Conservation (phyloP, 768 basidiomycete genomes). For the Pholiota microspora region DNA sequence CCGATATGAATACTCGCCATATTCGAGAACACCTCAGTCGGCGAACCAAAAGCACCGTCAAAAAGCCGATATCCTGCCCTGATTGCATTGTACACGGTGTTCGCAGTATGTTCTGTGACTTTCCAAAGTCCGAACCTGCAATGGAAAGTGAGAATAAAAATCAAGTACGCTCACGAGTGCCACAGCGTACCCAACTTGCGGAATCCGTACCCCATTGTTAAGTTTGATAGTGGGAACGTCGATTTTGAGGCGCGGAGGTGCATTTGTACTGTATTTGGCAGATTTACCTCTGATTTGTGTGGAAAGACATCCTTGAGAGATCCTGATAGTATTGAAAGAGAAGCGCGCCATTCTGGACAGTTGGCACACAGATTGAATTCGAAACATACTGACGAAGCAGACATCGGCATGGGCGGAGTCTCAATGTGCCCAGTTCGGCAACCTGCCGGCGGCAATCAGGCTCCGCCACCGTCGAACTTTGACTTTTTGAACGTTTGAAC, state of each 20-base stretch:
- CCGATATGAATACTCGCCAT: no score
- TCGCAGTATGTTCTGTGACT: slow-evolving; percentile 50
- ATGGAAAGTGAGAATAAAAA: background rate
- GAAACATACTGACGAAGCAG: no score
- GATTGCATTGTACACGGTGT: slow-evolving; percentile 83
- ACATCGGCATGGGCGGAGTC: no score
- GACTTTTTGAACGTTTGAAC: no score
- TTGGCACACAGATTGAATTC: no score
- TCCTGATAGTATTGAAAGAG: no score
- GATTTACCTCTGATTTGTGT: background rate
- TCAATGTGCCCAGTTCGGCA: no score
- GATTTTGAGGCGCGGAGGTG: background rate
- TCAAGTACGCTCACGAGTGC: background rate
- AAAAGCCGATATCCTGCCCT: slow-evolving; percentile 85
- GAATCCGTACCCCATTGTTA: background rate
- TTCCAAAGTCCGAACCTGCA: slow-evolving; percentile 34
- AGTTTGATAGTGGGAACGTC: background rate
- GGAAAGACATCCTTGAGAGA: no score
- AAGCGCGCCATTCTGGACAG: no score
- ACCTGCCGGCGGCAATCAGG: no score
- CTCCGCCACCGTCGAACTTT: no score
- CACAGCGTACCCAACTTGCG: background rate
- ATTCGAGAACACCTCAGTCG: no score
- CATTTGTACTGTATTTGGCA: background rate
- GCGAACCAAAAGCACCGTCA: slow-evolving; percentile 65